Conservation (phyloP, 192 early-diverging fungal genomes). For the Coemansia asiatica region DNA sequence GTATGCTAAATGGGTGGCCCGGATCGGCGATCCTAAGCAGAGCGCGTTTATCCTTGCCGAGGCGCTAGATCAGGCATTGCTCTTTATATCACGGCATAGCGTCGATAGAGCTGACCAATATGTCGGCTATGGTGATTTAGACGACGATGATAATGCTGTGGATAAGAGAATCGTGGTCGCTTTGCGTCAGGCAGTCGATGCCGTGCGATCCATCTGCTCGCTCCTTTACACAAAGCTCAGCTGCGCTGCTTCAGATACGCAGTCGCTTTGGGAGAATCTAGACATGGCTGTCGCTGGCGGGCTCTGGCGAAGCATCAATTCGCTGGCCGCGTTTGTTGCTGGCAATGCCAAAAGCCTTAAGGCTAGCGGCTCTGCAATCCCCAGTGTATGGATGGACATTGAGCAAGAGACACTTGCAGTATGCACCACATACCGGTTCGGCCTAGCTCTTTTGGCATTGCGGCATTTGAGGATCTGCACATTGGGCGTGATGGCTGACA, state of each 20-base stretch:
- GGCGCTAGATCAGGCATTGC: slow-evolving; percentile 35
- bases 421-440: slow-evolving; percentile 16
- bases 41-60: slow-evolving; percentile 30
- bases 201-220: slow-evolving; percentile 24
- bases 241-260: background rate
- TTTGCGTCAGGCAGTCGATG: slow-evolving; percentile 19
- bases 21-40: slow-evolving; percentile 33
- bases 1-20: slow-evolving; percentile 53
- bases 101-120: background rate
- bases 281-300: background rate
- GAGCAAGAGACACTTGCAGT: background rate
- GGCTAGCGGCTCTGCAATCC: background rate
- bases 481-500: background rate
- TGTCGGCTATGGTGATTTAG: no score
- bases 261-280: background rate
- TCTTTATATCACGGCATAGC: background rate
- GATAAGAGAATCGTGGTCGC: background rate
- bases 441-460: slow-evolving; percentile 29
- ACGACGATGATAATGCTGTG: no score
- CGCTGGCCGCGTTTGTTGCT: slow-evolving; percentile 16
- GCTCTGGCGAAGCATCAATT: slow-evolving; percentile 20
- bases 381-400: background rate
- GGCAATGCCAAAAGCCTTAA: background rate
- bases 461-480: slow-evolving; percentile 14
- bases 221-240: slow-evolving; percentile 38